Percentiles rank a stretch among this genome's conserved stretches.
phyloP scores from a whole-genome alignment of 345 rosid genomes.

The Xanthoceras sorbifolium region DNA sequence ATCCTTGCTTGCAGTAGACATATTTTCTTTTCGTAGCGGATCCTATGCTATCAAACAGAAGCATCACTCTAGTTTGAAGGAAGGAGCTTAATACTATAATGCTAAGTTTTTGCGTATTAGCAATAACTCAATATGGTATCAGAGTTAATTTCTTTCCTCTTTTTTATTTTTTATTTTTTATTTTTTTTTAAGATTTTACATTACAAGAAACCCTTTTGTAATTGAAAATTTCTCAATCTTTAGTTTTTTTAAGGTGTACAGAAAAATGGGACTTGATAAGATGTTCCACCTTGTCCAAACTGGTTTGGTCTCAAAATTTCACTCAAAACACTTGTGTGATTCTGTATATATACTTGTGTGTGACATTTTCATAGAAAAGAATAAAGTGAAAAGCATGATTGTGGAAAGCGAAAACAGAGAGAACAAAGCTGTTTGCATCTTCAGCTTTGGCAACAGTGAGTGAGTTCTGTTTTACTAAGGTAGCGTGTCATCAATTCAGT shows the following conservation, averaged over 20 bases:
- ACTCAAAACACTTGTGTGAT: too few species aligned
- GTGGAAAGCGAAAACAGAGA: not conserved
- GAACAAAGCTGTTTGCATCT: not conserved
- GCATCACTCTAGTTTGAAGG: not conserved
- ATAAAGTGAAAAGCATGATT: too few species aligned
- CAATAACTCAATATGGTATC: too few species aligned
- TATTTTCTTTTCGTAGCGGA: not conserved
- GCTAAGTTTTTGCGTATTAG: not conserved
- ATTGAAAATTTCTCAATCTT: not conserved
- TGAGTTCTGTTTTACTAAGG: too few species aligned
- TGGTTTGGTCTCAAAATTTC: too few species aligned
- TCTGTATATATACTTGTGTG: not conserved
- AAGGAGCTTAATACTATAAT: not conserved
- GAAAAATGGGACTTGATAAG: too few species aligned
- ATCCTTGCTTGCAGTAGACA: not conserved
- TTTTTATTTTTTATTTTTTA: too few species aligned
- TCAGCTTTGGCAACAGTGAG: not conserved
- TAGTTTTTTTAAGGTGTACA: too few species aligned
- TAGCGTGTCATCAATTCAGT: not conserved
- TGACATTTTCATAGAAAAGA: not conserved
- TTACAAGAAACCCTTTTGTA: not conserved
- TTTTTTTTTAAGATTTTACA: too few species aligned
- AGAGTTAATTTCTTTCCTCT: too few species aligned
- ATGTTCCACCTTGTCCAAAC: too few species aligned
- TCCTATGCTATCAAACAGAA: not conserved